A percentile compares a stretch with the other conserved stretches of the same genome.
phyloP scores from a whole-genome alignment of 805 yeast genomes.

The Kuraishia borneana region DNA sequence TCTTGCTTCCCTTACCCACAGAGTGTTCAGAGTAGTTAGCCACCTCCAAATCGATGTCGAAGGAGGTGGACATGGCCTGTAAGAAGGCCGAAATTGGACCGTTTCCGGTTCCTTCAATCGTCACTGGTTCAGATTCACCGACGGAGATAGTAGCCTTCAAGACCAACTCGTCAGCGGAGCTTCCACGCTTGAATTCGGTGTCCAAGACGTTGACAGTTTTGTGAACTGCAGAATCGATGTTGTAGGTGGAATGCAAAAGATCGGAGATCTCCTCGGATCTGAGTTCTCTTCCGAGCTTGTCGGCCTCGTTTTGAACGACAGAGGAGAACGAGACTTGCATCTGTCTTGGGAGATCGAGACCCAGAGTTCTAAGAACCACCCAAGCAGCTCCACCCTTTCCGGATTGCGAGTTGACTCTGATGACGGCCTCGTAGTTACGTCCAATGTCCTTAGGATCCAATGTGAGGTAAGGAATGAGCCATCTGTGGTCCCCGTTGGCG shows the following conservation, averaged over 20 bases:
- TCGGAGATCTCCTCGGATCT: slow-evolving; percentile 51
- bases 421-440: slow-evolving; percentile 85
- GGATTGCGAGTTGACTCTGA: slow-evolving; percentile 78
- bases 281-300: slow-evolving; percentile 61
- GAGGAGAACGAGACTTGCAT: slow-evolving; percentile 68
- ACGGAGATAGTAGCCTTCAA: slow-evolving; percentile 39
- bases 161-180: slow-evolving; percentile 21
- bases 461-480: slow-evolving; percentile 78
- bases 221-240: slow-evolving; percentile 24
- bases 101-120: slow-evolving; percentile 56
- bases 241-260: slow-evolving; percentile 52
- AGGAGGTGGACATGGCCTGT: slow-evolving; percentile 41
- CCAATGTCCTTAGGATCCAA: slow-evolving; percentile 81
- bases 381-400: slow-evolving; percentile 90
- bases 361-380: slow-evolving; percentile 68
- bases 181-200: slow-evolving; percentile 23
- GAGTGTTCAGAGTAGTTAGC: slow-evolving; percentile 72
- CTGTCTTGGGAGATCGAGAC: slow-evolving; percentile 72
- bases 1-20: slow-evolving; percentile 57
- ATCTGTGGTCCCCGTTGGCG: slow-evolving; percentile 25
- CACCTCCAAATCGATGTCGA: slow-evolving; percentile 45
- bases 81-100: slow-evolving; percentile 76
- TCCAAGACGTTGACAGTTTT: slow-evolving; percentile 25
- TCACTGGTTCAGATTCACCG: slow-evolving; percentile 22
- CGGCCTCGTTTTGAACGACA: slow-evolving; percentile 62